phyloP scores from a whole-genome alignment of 768 basidiomycete genomes.

The Mycena capillaripes region DNA sequence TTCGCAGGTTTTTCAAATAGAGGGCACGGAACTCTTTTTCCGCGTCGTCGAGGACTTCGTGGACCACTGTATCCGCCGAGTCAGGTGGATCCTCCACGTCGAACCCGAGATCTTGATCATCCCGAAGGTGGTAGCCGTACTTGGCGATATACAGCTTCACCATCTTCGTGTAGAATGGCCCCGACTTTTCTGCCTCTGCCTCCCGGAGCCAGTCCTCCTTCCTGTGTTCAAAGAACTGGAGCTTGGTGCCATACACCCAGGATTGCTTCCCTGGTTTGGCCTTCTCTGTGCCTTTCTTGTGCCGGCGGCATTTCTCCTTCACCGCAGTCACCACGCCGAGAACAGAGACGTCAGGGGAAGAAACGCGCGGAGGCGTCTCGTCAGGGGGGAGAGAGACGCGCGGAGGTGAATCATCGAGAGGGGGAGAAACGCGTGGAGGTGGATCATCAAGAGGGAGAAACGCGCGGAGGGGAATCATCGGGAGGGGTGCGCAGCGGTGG shows the following conservation, averaged over 20 bases:
- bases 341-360: no score
- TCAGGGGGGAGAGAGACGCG: no score
- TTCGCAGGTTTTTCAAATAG: neutral
- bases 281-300: neutral
- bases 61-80: neutral
- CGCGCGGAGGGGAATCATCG: no score
- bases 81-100: constrained; percentile 8
- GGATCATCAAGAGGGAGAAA: no score
- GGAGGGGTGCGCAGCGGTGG: no score
- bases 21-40: neutral
- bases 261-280: neutral
- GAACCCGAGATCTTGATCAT: neutral
- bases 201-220: constrained; percentile 1
- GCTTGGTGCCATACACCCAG: constrained; percentile 3
- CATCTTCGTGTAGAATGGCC: neutral
- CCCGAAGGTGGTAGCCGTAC: neutral
- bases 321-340: no score
- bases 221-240: neutral
- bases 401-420: no score
- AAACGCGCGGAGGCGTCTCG: no score
- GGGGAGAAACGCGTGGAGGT: no score
- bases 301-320: neutral
- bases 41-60: neutral
- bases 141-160: neutral
- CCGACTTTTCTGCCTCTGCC: neutral